phyloP scores from a whole-genome alignment of 2,329 filamentous ascomycete genomes.

The Byssoonygena ceratinophila region DNA sequence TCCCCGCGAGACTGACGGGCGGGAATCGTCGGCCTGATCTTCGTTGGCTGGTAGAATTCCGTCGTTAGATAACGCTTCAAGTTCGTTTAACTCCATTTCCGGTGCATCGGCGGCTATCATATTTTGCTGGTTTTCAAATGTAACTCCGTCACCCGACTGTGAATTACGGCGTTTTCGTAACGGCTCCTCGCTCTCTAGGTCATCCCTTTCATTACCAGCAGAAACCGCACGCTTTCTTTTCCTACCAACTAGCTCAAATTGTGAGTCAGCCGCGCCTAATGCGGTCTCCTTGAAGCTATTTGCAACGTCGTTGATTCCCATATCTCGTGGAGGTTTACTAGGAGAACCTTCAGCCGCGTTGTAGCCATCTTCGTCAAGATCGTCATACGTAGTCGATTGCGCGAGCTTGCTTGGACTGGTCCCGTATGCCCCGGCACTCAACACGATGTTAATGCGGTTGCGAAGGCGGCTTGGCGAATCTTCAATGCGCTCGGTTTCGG shows the following conservation, averaged over 20 bases:
- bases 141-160: slow-evolving; percentile 18
- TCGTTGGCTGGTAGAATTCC: slow-evolving; percentile 22
- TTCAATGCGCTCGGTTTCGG: slow-evolving; percentile 87
- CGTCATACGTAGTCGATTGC: slow-evolving; percentile 42
- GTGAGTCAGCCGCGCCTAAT: slow-evolving; percentile 19
- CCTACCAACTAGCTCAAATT: slow-evolving; percentile 25
- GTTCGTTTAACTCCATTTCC: slow-evolving; percentile 18
- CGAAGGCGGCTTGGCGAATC: slow-evolving; percentile 65
- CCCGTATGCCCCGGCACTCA: slow-evolving; percentile 52
- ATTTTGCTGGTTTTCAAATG: slow-evolving; percentile 19
- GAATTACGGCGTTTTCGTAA: slow-evolving; percentile 35
- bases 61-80: slow-evolving; percentile 16
- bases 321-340: slow-evolving; percentile 29
- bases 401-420: slow-evolving; percentile 69
- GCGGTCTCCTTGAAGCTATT: slow-evolving; percentile 21
- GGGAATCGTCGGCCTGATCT: slow-evolving; percentile 25
- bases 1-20: slow-evolving; percentile 24
- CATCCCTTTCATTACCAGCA: slow-evolving; percentile 18
- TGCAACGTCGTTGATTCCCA: slow-evolving; percentile 26
- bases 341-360: slow-evolving; percentile 29
- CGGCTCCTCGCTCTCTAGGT: slow-evolving; percentile 32
- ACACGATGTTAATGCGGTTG: slow-evolving; percentile 49
- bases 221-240: slow-evolving; percentile 34
- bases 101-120: slow-evolving; percentile 19
- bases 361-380: slow-evolving; percentile 30